Conservation (phyloP, 352 stramenopile species). For the Globisporangium spiculum region DNA sequence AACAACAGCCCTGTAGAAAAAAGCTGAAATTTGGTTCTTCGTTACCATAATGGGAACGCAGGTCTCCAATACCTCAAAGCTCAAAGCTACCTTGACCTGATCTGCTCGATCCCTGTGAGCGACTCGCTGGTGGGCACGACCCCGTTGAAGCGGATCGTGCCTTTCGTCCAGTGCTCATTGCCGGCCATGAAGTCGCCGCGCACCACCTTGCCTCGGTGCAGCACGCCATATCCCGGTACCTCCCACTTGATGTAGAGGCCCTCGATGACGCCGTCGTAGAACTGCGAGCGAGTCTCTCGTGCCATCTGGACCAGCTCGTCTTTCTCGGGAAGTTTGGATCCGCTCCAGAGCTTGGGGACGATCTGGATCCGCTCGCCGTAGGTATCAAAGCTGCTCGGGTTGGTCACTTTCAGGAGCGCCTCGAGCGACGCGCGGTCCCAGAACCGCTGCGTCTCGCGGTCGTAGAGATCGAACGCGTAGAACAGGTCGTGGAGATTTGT, state of each 20-base stretch:
- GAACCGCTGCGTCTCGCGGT: conserved; percentile 49
- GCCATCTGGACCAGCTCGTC: conserved; percentile 39
- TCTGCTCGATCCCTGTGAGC: not conserved
- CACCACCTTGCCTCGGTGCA: conserved; percentile 59
- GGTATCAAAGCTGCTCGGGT: not conserved
- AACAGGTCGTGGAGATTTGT: conserved; percentile 56
- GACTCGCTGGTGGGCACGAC: conserved; percentile 11
- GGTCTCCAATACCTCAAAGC: no score
- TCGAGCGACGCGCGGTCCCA: conserved; percentile 34
- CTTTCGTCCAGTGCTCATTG: conserved; percentile 60
- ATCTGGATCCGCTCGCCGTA: conserved; percentile 29
- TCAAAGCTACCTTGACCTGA: not conserved
- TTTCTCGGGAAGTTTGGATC: conserved; percentile 22
- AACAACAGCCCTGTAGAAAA: no score
- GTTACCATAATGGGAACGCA: no score
- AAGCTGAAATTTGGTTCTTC: not conserved
- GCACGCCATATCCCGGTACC: conserved; percentile 26
- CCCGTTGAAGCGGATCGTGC: conserved; percentile 40
- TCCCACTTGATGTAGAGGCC: conserved; percentile 67
- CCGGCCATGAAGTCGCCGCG: conserved; percentile 61
- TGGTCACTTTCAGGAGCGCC: conserved; percentile 25
- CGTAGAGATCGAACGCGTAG: conserved; percentile 82
- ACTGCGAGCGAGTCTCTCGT: conserved; percentile 34
- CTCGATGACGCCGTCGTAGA: conserved; percentile 48
- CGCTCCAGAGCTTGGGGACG: conserved; percentile 42